Base-by-base conservation (phyloP, 805 yeast species). In the Kluyveromyces lactis region DNA sequence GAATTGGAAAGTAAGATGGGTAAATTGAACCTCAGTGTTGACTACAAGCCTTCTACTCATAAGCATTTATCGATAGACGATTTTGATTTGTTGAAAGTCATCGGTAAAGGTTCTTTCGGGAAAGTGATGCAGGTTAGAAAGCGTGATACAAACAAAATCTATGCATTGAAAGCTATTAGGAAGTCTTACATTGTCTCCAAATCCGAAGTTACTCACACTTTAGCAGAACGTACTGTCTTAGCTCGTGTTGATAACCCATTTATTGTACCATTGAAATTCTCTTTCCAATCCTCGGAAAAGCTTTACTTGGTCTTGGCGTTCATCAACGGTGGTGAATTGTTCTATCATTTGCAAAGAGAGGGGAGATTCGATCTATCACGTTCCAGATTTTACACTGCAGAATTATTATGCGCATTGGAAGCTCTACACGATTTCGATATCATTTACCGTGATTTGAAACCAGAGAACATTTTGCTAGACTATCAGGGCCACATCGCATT, bases 91-190 rank as follows among this genome's bases (percentile, higher is more conserved):
- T 71, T 92, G 50, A 92, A 92, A 63, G 98, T 92, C 17, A 86
- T 92, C 40, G 98, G 98, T 27, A 92, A 92, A 60, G 98, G 98
- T 6, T 87, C 97, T 8, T 92, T 92, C 60, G 98, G 98, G 38
- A 92, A 92, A 64, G 98, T 92, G 39, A 92, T 92, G 97, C 98
- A 92, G 63, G 98, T 92, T 31, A 79, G 87, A 47, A 92, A 92
- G 64, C 86, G 85, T 52, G 98, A 92, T 62, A 92, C 98, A 2
- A 82, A 82, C 48, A 94, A 90, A 59, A 80, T 92, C 18, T 92
- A 92, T 61, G 98, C 98, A 1, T 68, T 92, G 56, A 92, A 92
- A 62, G 87, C 97, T 0, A 78, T 92, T 46, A 73, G 97, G 51
- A 92, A 92, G 60, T 86, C 95, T 15, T 95, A 92, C 56, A 87